These are phyloP conservation scores for Lagenaria siceraria DNA, from an alignment of 306 rosid species.

Conservation along the genomic window DNA sequence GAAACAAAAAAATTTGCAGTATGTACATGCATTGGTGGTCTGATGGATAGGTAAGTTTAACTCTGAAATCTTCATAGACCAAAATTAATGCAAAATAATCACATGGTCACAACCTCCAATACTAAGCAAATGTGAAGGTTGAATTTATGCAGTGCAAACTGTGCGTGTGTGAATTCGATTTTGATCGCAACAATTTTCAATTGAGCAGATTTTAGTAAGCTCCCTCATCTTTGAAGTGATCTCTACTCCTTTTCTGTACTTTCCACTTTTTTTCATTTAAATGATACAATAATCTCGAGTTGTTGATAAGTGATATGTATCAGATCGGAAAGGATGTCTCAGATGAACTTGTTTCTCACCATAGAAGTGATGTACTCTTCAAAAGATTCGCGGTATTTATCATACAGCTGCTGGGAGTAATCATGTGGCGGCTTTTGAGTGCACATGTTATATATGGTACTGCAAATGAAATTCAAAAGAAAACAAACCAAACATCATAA, in stretches of 20 bases:
- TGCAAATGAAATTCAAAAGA: constrained; percentile 5
- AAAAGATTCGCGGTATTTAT: constrained; percentile 22
- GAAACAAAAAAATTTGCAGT: background rate
- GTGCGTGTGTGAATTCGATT: background rate
- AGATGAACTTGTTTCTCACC: constrained; percentile 15
- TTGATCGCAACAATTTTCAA: background rate
- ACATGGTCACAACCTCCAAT: background rate
- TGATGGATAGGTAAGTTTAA: background rate
- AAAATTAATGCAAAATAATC: background rate
- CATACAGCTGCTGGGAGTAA: constrained; percentile 26
- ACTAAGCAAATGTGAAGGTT: background rate
- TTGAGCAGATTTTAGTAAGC: background rate
- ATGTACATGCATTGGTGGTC: background rate
- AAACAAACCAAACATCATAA: background rate
- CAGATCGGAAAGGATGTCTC: background rate
- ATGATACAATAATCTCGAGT: background rate
- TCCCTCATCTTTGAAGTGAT: background rate
- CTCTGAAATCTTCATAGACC: background rate
- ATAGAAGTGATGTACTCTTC: constrained; percentile 31
- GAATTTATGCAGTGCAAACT: background rate
- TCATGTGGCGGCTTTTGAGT: constrained; percentile 14
- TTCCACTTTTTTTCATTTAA: background rate
- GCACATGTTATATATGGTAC: constrained; percentile 33
- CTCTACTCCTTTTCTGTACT: background rate
- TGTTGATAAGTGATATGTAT: background rate